Conservation (phyloP, 345 rosid genomes). For the Balakata baccata region DNA sequence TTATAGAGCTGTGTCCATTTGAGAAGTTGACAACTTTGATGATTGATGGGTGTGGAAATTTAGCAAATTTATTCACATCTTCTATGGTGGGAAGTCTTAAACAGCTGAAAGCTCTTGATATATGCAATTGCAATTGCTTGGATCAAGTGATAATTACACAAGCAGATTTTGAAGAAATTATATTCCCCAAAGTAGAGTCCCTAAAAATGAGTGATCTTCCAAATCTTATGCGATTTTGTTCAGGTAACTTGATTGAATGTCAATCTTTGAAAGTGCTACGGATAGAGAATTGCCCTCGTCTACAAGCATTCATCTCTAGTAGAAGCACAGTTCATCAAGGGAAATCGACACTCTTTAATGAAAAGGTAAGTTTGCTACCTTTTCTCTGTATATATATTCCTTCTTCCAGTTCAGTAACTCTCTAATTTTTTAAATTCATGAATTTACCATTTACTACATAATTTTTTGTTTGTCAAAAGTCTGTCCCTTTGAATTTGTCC, state of each 20-base stretch:
- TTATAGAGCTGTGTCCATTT: background rate
- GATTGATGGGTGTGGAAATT: background rate
- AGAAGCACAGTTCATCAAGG: too few relatives aligned
- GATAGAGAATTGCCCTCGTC: conserved; percentile 3
- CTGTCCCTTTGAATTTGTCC: too few relatives aligned
- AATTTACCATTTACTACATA: too few relatives aligned
- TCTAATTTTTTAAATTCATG: too few relatives aligned
- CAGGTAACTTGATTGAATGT: background rate
- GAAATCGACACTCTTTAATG: too few relatives aligned
- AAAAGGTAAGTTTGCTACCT: too few relatives aligned
- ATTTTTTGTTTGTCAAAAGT: too few relatives aligned
- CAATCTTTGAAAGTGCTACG: background rate
- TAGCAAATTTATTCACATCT: conserved; percentile 11
- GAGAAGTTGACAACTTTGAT: background rate
- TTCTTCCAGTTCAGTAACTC: too few relatives aligned
- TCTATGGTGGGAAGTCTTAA: conserved; percentile 1
- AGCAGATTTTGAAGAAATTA: background rate
- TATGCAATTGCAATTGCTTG: background rate
- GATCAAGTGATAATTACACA: conserved; percentile 7
- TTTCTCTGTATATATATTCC: too few relatives aligned
- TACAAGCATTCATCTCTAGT: background rate
- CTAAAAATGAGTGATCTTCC: conserved; percentile 3
- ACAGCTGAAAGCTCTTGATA: background rate
- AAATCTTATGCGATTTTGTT: background rate
- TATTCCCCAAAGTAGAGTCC: background rate